These are phyloP conservation scores for Dictyostelium citrinum DNA, from an alignment of 78 protist species.

Conservation along the genomic window DNA sequence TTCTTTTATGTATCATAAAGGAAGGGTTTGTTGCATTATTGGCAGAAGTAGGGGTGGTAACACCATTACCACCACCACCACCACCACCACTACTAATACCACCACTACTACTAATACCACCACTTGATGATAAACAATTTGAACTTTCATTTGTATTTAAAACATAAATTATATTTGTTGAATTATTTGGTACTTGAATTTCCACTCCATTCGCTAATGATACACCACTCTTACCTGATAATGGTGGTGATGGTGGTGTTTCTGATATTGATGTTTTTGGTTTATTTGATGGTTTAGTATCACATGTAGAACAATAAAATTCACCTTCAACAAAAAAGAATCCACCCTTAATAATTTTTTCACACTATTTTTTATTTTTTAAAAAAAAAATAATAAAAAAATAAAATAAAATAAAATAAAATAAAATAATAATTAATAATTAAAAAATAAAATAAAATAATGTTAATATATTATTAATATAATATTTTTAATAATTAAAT, in stretches of 20 bases:
- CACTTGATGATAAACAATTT: background rate
- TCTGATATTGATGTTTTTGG: background rate
- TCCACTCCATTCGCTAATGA: background rate
- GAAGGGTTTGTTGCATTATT: background rate
- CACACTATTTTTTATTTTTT: constrained; percentile 32
- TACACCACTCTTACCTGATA: background rate
- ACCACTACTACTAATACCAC: background rate
- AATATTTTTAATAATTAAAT: background rate
- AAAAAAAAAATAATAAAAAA: background rate
- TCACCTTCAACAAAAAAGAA: constrained; percentile 12
- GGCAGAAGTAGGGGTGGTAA: too few species aligned
- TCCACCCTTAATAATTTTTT: constrained; percentile 12
- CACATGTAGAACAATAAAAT: constrained; percentile 36
- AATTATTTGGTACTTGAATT: background rate
- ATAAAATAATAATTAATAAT: background rate
- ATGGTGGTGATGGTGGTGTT: background rate
- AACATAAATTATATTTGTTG: constrained; percentile 1
- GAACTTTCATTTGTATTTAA: background rate
- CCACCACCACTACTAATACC: background rate
- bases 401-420: too few species aligned
- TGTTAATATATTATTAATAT: too few species aligned
- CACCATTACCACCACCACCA: background rate
- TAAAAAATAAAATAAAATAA: too few species aligned
- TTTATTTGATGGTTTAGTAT: background rate
- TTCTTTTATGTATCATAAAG: background rate